These are phyloP conservation scores for Stereum hirsutum DNA, from an alignment of 1,284 basidiomycete genomes.

Conservation along the genomic window DNA sequence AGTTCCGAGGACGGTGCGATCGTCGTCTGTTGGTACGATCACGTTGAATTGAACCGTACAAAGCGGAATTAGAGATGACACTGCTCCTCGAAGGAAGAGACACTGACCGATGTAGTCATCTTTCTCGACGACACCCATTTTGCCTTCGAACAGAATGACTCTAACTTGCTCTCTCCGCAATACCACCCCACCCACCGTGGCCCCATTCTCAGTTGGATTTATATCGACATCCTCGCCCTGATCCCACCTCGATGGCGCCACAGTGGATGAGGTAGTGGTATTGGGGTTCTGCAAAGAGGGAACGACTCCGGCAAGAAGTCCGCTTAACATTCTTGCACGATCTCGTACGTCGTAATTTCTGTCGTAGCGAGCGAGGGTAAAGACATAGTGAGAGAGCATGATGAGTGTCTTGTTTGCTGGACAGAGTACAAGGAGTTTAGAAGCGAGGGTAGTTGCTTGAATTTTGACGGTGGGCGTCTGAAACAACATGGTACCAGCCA, in stretches of 20 bases:
- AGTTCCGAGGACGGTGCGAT: slow-evolving; percentile 43
- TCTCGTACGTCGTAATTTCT: slow-evolving; percentile 83
- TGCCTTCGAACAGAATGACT: slow-evolving; percentile 72
- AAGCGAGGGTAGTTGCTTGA: slow-evolving; percentile 74
- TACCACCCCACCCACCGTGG: slow-evolving; percentile 60
- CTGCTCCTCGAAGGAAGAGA: neutral
- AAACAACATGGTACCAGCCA: neutral
- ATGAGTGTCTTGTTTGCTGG: slow-evolving; percentile 42
- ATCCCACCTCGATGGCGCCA: too few species aligned
- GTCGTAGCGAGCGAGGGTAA: slow-evolving; percentile 85
- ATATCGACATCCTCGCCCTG: slow-evolving; percentile 15
- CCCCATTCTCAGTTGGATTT: slow-evolving; percentile 11
- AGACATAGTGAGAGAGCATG: slow-evolving; percentile 62
- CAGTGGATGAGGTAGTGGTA: too few species aligned
- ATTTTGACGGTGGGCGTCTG: slow-evolving; percentile 67
- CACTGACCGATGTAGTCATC: slow-evolving; percentile 18
- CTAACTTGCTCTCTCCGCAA: slow-evolving; percentile 75
- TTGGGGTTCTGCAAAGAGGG: slow-evolving; percentile 23
- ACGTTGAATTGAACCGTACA: neutral
- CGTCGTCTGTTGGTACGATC: slow-evolving; percentile 22
- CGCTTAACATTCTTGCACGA: slow-evolving; percentile 71
- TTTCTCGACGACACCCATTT: slow-evolving; percentile 35
- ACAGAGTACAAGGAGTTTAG: slow-evolving; percentile 72
- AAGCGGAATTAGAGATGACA: neutral
- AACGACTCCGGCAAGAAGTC: slow-evolving; percentile 54